Percentiles rank a stretch among this genome's conserved stretches.
These are phyloP conservation scores for Amylocarpus encephaloides DNA, from an alignment of 2,329 filamentous ascomycete species.

Conservation along the genomic window DNA sequence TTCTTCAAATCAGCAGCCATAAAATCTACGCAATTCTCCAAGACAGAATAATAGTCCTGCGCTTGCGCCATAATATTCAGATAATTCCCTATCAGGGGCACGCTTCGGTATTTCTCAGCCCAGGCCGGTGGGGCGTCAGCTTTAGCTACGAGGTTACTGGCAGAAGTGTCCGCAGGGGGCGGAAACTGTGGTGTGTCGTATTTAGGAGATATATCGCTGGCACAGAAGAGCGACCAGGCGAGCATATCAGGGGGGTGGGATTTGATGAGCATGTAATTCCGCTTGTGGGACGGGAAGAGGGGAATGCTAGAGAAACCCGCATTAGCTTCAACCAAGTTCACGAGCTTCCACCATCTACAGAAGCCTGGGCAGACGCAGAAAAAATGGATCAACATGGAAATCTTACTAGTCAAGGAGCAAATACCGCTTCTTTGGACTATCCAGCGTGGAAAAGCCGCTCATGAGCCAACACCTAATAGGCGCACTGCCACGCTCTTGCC, in stretches of 20 bases:
- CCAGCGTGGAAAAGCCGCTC: slow-evolving; percentile 32
- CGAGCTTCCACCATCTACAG: neutral
- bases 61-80: slow-evolving; percentile 11
- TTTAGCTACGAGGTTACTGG: slow-evolving; percentile 16
- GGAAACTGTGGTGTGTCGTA: slow-evolving; percentile 18
- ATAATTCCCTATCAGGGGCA: slow-evolving; percentile 28
- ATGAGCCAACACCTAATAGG: slow-evolving; percentile 36
- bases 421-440: slow-evolving; percentile 32
- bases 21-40: slow-evolving; percentile 39
- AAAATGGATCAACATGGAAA: slow-evolving; percentile 6
- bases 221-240: slow-evolving; percentile 36
- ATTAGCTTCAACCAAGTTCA: slow-evolving; percentile 3
- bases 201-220: slow-evolving; percentile 32
- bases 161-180: slow-evolving; percentile 15
- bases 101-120: slow-evolving; percentile 8
- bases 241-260: slow-evolving; percentile 21
- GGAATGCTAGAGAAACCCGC: slow-evolving; percentile 8
- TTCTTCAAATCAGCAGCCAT: slow-evolving; percentile 35
- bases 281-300: slow-evolving; percentile 14
- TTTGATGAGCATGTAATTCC: slow-evolving; percentile 22
- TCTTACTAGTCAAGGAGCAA: slow-evolving; percentile 33
- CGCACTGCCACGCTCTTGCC: slow-evolving; percentile 27
- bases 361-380: neutral
- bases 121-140: slow-evolving; percentile 12
- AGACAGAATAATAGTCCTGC: slow-evolving; percentile 30